Conservation (phyloP, 306 rosid species). For the Psophocarpus tetragonolobus region DNA sequence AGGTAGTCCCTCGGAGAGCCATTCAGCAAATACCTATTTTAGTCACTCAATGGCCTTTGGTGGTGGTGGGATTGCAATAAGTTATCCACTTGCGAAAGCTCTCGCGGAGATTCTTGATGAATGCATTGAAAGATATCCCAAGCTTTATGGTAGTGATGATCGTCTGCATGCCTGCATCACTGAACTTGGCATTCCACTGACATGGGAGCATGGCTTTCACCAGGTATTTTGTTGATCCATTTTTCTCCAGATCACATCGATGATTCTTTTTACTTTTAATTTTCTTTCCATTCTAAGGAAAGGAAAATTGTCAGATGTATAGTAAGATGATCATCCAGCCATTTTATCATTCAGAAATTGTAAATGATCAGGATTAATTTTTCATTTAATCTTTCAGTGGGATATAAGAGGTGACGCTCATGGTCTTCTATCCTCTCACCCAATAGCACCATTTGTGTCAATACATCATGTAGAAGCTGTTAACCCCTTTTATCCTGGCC, state of each 20-base stretch:
- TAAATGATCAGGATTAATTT: slow-evolving; percentile 11
- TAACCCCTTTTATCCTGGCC: slow-evolving; percentile 70
- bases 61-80: slow-evolving; percentile 76
- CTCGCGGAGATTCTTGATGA: slow-evolving; percentile 64
- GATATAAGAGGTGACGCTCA: slow-evolving; percentile 73
- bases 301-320: background rate
- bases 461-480: slow-evolving; percentile 81
- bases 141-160: slow-evolving; percentile 84
- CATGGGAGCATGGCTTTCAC: slow-evolving; percentile 76
- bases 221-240: slow-evolving; percentile 51
- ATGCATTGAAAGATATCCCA: slow-evolving; percentile 75
- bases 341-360: slow-evolving; percentile 29
- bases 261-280: background rate
- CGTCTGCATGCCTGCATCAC: slow-evolving; percentile 82
- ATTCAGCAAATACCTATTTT: slow-evolving; percentile 75
- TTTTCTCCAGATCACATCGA: background rate
- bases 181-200: slow-evolving; percentile 73
- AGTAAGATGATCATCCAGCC: slow-evolving; percentile 14
- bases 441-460: slow-evolving; percentile 77
- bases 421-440: slow-evolving; percentile 82
- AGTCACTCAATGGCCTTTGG: slow-evolving; percentile 87
- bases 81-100: slow-evolving; percentile 62
- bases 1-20: slow-evolving; percentile 81
- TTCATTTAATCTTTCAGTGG: slow-evolving; percentile 52
- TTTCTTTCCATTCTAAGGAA: slow-evolving; percentile 18